Evolutionary conservation across 73 alveolate genomes (phyloP).

Genomic region (Stentor coeruleus): DNA sequence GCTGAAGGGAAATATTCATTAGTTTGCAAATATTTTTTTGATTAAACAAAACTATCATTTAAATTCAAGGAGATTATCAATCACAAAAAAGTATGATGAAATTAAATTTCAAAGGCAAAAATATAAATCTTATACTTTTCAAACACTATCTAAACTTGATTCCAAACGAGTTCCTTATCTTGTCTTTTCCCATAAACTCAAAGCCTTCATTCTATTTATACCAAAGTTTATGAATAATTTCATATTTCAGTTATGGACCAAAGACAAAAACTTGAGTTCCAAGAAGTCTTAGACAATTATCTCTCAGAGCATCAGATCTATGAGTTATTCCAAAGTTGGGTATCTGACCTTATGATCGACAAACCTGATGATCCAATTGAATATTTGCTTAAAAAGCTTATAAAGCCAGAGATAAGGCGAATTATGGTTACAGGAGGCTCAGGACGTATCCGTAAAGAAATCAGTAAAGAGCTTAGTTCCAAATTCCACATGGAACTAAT

Average conservation of each 20-base stretch:
- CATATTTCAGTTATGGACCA: constrained; percentile 65
- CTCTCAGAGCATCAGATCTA: constrained; percentile 82
- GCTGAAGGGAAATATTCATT: too few species aligned
- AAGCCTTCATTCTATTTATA: too few species aligned
- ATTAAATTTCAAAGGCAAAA: too few species aligned
- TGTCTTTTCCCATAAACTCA: too few species aligned
- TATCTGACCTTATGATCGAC: constrained; percentile 74
- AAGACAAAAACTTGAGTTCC: constrained; percentile 73
- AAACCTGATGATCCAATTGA: constrained; percentile 94
- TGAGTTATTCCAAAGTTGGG: constrained; percentile 80
- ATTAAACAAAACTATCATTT: too few species aligned
- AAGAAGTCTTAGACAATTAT: constrained; percentile 73
- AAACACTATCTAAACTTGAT: too few species aligned
- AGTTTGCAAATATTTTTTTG: too few species aligned
- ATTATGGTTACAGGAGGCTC: constrained; percentile 27
- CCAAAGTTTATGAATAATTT: too few species aligned
- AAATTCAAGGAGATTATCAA: too few species aligned
- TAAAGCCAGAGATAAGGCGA: constrained; percentile 55
- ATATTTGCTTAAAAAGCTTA: constrained; percentile 68
- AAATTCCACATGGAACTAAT: neutral
- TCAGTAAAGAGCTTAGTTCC: neutral
- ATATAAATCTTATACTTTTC: too few species aligned
- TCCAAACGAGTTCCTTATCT: too few species aligned
- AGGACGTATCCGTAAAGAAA: neutral
- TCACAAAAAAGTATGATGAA: too few species aligned